Percentiles rank a stretch among this genome's conserved stretches.
phyloP scores from a whole-genome alignment of 805 yeast species.

The Limtongia smithiae region DNA sequence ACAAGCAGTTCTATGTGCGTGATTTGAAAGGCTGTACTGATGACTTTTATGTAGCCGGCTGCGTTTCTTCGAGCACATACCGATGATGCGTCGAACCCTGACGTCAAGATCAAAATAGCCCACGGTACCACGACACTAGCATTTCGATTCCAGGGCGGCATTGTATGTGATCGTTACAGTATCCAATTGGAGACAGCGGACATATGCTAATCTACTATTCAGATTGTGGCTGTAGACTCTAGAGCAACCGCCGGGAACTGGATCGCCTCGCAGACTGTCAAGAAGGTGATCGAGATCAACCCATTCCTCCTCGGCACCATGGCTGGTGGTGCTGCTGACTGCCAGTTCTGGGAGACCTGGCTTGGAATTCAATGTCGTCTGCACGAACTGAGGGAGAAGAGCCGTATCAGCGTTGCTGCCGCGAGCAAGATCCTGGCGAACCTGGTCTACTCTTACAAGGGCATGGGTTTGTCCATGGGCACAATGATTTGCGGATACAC shows the following conservation, averaged over 20 bases:
- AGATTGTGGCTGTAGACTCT: conserved; percentile 87
- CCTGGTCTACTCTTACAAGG: conserved; percentile 88
- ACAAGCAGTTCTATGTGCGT: neutral
- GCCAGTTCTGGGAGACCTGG: conserved; percentile 99
- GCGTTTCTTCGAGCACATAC: conserved; percentile 97
- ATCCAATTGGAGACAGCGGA: too few species aligned
- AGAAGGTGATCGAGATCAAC: conserved; percentile 94
- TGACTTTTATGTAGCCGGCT: conserved; percentile 55
- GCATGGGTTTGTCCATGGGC: conserved; percentile 99
- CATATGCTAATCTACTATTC: too few species aligned
- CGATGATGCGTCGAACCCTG: conserved; percentile 88
- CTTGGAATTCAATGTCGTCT: conserved; percentile 93
- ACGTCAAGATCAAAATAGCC: conserved; percentile 91
- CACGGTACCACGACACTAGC: conserved; percentile 99
- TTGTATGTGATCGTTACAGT: conserved; percentile 41
- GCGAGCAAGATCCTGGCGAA: conserved; percentile 92
- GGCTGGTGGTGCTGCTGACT: conserved; percentile 99
- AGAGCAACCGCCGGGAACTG: conserved; percentile 97
- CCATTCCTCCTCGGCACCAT: conserved; percentile 92
- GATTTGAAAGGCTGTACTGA: conserved; percentile 2
- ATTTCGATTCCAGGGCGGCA: conserved; percentile 93
- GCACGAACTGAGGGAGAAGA: conserved; percentile 91
- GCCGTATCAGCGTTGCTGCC: conserved; percentile 92
- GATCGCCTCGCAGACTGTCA: conserved; percentile 97
- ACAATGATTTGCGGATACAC: conserved; percentile 98